Percentiles rank a stretch among this genome's conserved stretches.
These are phyloP conservation scores for Dactylellina leptospora DNA, from an alignment of 2,329 filamentous ascomycete species.

Conservation along the genomic window DNA sequence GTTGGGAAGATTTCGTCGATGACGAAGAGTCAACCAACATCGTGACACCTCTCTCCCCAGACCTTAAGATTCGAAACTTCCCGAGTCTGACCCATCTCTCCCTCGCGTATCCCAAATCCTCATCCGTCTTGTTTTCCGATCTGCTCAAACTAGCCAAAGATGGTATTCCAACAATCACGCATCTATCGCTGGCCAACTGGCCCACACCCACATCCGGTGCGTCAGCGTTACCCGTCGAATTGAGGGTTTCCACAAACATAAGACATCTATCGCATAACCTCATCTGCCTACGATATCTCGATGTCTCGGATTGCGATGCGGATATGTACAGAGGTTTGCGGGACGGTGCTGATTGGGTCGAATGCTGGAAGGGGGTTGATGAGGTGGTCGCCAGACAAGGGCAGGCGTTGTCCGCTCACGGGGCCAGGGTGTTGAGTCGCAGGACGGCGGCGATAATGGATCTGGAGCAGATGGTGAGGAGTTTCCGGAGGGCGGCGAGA, in stretches of 20 bases:
- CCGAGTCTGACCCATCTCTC: slow-evolving; percentile 55
- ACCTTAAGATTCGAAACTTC: slow-evolving; percentile 47
- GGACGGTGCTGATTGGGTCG: slow-evolving; percentile 52
- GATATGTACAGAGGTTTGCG: slow-evolving; percentile 48
- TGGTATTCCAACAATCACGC: slow-evolving; percentile 55
- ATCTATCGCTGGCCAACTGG: slow-evolving; percentile 56
- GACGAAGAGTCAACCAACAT: slow-evolving; percentile 26
- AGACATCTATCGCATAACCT: slow-evolving; percentile 53
- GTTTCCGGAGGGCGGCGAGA: slow-evolving; percentile 15
- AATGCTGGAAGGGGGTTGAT: slow-evolving; percentile 55
- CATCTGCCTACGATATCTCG: slow-evolving; percentile 56
- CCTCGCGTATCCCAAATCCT: slow-evolving; percentile 53
- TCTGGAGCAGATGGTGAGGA: slow-evolving; percentile 17
- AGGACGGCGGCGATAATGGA: slow-evolving; percentile 24
- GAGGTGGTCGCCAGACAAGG: slow-evolving; percentile 53
- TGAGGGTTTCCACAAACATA: slow-evolving; percentile 26
- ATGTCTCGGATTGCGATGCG: slow-evolving; percentile 53
- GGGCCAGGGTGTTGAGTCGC: slow-evolving; percentile 15
- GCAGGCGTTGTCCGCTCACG: slow-evolving; percentile 37
- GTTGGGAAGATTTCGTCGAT: slow-evolving; percentile 46
- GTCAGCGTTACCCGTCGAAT: slow-evolving; percentile 10
- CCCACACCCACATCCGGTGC: slow-evolving; percentile 24
- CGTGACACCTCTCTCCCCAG: slow-evolving; percentile 20
- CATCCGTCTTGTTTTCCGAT: slow-evolving; percentile 23
- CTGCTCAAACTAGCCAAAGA: slow-evolving; percentile 40